Evolutionary conservation across 768 basidiomycete species (phyloP), one percentile per base, ranked within the genome.

Genomic region (Amanita subjunquillea): DNA sequence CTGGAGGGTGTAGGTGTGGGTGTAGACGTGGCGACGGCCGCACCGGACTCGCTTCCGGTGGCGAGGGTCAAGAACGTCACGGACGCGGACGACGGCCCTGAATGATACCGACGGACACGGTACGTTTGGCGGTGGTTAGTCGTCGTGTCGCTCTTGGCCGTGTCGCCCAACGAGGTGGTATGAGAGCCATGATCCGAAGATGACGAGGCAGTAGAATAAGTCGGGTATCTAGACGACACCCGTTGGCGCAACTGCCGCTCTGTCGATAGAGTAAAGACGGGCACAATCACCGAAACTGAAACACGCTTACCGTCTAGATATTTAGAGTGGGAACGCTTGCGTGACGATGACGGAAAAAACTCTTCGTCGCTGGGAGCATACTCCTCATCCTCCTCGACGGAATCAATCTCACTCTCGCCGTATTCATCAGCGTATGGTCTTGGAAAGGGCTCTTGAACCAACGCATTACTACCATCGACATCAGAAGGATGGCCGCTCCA

Each of bases 281-380:
- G 36, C 9, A 59, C 46, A 10, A 56, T 55, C 3, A 57, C 54
- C 6, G 55, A 52, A 0, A 54, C 54, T 34, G 54, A 53, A 17
- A 55, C 34, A 27, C 45, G 36, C 53, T 41, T 39, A 54, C 56
- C 48, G 36, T 48, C 39, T 44, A 34, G 29, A 50, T 49, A 53
- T 29, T 55, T 45, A 25, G 46, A 43, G 30, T 40, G 38, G 5
- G 39, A 38, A 52, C 20, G 42, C 30, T 37, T 40, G 40, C 32
- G 55, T 25, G 46, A 51, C 5, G 49, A 53, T n/a, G 36, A 55
- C 12, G 38, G 59, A 51, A 25, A 57, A 50, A 56, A 56, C 53
- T 55, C 60, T 13, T 59, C 61, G n/a, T 61, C 63, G 13, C 59
- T 61, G 7, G 62, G 62, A 30, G 62, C 67, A 29, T 41, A 59